Base-by-base conservation (phyloP, 306 rosid species). In the Lotus japonicus region DNA sequence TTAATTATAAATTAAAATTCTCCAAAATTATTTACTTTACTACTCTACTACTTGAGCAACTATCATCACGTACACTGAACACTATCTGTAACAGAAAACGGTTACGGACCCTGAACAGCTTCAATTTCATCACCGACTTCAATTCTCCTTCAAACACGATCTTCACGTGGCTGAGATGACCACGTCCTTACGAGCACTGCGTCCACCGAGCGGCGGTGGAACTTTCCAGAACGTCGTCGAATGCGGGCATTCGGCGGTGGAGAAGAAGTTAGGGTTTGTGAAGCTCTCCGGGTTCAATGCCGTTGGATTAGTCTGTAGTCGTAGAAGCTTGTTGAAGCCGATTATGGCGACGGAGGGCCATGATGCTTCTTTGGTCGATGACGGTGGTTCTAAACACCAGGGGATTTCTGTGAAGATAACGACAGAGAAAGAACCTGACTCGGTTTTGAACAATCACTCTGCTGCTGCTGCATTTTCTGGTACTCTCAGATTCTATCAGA, bases 401-500 rank as follows among this genome's bases (percentile, higher is more conserved):
- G 66, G 57, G 11, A 14, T 26, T 67, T 44, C 26, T 33, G 43
- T 58, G 42, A 75, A 36, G 58, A 62, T 61, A 44, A 57, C 68
- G 70, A 79, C 1, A 38, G 11, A 31, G 65, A 78, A 45, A 19
- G 70, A 70, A 33, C 50, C 59, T 62, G 43, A n/a, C 15, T 49
- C 83, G 19, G 51, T 76, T 70, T 54, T 71, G 44, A 44, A 13
- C 23, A 21, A 57, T 67, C 65, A 57, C 31, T 11, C 21, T 68
- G 21, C 62, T 23, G 76, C 21, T 68, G 21, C 62, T 23, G 76
- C 81, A 63, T 9, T 79, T 76, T 77, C 80, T 41, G 89, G 92
- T 88, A 88, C 35, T 4, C 3, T 21, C 26, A 21, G 54, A 55
- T 66, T 53, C 39, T 35, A 17, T 21, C 19, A 45, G 26, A 31